Base-by-base conservation (phyloP, 306 rosid genomes). In the Hylodesmum podocarpum region DNA sequence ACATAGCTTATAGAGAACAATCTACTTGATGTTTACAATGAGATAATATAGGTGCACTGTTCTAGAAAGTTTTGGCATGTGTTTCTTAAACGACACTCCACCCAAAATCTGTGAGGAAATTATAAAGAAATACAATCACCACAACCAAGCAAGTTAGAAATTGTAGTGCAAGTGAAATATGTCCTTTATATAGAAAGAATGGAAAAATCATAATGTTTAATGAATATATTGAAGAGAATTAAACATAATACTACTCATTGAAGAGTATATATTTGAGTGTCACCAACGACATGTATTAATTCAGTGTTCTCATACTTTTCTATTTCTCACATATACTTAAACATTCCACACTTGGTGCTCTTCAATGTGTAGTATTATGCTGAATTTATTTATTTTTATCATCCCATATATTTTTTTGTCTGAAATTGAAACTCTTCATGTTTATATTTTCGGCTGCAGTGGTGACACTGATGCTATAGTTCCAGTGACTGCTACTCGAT, bases 381-480 rank as follows among this genome's bases (percentile, higher is more conserved):
- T 39, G 13, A 40, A 7, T 14, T 31, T n/a, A n/a, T 8, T 34
- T 41, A 47, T 6, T 33, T 44, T 5, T 4, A 43, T 40, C 8
- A n/a, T 58, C 39, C 55, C 22, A 63, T 25, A 39, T 61, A n/a
- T 59, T 15, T 55, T 70, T 28, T 33, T 31, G 66, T 55, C 28
- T 67, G 58, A 8, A 72, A 54, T 8, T 72, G 51, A 50, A 70
- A 27, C 14, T 12, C n/a, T 27, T 43, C 11, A 62, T 33, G 41
- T 67, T 15, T 5, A 18, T 76, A 24, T 44, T 16, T 54, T 78
- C 47, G 76, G 76, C 6, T 65, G 49, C 83, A 92, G 99, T 36
- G 99, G 99, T 34, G 98, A 96, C 83, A 92, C 96, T 11, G 99
- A 96, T 84, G 64, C 98, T 0, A 94, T 92, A 75, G 96, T 96